These are phyloP conservation scores for Chlamydomonas applanata DNA, from an alignment of 139 green algal genomes.

Conservation along the genomic window DNA sequence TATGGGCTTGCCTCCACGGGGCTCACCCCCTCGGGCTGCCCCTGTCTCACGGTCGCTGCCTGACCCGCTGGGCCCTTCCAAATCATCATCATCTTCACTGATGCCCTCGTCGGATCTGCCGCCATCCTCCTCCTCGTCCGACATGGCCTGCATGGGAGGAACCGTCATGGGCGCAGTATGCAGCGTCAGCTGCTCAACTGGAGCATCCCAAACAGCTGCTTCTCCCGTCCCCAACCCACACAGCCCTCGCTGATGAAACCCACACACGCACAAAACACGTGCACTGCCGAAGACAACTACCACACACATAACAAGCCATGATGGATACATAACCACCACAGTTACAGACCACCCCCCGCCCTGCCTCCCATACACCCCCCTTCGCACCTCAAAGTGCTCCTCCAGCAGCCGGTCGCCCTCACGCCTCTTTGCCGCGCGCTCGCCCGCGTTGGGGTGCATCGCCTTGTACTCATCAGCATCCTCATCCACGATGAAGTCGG, in stretches of 20 bases:
- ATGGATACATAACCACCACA: too few species aligned
- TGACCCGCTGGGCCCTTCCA: neutral
- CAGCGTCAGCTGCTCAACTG: neutral
- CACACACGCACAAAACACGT: neutral
- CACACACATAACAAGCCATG: too few species aligned
- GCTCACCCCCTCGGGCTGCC: neutral
- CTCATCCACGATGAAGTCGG: constrained; percentile 83
- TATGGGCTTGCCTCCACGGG: neutral
- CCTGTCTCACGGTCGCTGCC: neutral
- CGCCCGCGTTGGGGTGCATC: constrained; percentile 85
- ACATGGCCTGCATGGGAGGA: too few species aligned
- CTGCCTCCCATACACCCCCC: too few species aligned
- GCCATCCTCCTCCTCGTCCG: constrained; percentile 4
- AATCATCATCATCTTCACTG: constrained; percentile 20
- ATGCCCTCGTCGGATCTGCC: neutral
- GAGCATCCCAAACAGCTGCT: neutral
- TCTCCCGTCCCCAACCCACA: too few species aligned
- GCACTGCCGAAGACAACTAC: neutral
- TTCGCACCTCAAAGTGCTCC: constrained; percentile 62
- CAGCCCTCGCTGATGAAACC: neutral
- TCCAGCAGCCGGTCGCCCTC: constrained; percentile 44
- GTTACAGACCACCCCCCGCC: too few species aligned
- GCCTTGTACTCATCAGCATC: constrained; percentile 71
- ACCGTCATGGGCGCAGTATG: neutral
- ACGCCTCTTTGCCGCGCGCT: neutral